Conservation (phyloP, 2,329 filamentous ascomycete genomes). For the Ophioceras dolichostomum region DNA sequence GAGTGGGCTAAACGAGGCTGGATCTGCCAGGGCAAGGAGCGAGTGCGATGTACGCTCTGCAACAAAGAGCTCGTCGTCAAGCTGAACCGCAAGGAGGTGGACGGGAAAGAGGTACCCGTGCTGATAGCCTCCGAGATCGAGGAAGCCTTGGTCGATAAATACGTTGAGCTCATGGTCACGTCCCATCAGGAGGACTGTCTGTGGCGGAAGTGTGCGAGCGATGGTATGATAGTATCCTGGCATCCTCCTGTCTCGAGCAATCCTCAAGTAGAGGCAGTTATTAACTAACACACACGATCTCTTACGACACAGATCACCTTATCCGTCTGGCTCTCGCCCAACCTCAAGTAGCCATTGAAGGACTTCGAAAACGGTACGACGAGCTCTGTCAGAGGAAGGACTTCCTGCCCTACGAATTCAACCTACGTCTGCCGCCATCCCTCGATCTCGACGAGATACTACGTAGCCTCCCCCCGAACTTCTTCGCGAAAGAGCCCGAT, state of each 20-base stretch:
- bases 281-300: no score
- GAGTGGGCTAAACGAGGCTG: constrained; percentile 93
- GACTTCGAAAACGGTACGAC: constrained; percentile 51
- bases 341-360: constrained; percentile 41
- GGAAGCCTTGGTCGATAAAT: constrained; percentile 63
- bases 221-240: no score
- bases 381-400: constrained; percentile 41
- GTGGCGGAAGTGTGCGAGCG: constrained; percentile 81
- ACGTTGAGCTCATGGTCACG: constrained; percentile 57
- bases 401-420: constrained; percentile 50
- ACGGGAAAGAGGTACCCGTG: constrained; percentile 41
- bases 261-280: no score
- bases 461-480: constrained; percentile 36
- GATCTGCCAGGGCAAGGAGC: constrained; percentile 73
- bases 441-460: constrained; percentile 39
- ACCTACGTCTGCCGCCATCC: constrained; percentile 41
- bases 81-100: constrained; percentile 47
- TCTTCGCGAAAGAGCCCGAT: constrained; percentile 37
- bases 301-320: constrained; percentile 42
- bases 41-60: constrained; percentile 76
- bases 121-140: constrained; percentile 50
- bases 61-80: constrained; percentile 75
- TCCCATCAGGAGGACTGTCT: constrained; percentile 73
- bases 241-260: no score
- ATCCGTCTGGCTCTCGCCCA: constrained; percentile 53